A percentile compares a stretch with the other conserved stretches of the same genome.
Evolutionary conservation across 257 asterid genomes (phyloP).

Genomic region (Primulina tabacum): DNA sequence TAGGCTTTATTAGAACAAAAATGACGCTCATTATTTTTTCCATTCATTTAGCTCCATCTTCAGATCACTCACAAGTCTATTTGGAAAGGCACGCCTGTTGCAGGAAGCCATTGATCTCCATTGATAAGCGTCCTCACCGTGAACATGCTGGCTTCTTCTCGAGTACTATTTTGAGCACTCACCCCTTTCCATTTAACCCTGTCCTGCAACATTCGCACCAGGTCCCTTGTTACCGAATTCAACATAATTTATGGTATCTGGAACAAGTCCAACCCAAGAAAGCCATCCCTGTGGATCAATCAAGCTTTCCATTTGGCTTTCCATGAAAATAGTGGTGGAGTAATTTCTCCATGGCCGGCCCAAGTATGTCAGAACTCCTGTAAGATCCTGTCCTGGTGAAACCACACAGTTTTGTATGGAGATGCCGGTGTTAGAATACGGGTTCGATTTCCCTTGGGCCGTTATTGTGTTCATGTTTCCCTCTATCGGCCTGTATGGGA

Average conservation of each 20-base stretch:
- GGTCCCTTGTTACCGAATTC: background rate
- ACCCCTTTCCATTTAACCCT: background rate
- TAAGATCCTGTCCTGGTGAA: background rate
- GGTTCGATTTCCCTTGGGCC: background rate
- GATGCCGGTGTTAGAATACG: background rate
- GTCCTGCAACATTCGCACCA: background rate
- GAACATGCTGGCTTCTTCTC: background rate
- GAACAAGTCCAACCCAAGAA: background rate
- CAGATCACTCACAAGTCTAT: background rate
- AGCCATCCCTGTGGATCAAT: background rate
- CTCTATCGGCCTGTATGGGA: conserved; percentile 26
- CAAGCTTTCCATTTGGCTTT: background rate
- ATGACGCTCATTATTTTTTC: too few species aligned
- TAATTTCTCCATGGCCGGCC: background rate
- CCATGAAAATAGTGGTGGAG: background rate
- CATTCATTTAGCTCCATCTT: too few species aligned
- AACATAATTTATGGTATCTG: background rate
- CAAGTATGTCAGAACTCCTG: background rate
- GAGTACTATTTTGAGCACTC: background rate
- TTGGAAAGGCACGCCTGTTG: background rate
- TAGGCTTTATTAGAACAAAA: too few species aligned
- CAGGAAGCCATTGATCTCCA: background rate
- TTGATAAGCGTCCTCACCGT: background rate
- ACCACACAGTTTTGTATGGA: background rate
- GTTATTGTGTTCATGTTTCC: background rate